Conservation (phyloP, 1,284 basidiomycete genomes). For the Laetiporus sulphureus region DNA sequence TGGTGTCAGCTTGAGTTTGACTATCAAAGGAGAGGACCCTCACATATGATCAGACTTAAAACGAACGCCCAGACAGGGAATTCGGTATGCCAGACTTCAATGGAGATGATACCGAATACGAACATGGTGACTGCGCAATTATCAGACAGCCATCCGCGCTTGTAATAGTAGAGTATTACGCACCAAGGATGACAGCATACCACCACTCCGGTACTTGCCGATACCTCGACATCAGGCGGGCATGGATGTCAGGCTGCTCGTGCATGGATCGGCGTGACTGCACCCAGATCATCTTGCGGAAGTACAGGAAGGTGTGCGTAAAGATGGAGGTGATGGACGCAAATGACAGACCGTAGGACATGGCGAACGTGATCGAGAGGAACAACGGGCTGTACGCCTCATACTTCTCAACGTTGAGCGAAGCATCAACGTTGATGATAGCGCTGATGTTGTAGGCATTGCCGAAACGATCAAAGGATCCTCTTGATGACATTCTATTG, state of each 20-base stretch:
- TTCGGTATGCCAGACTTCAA: slow-evolving; percentile 63
- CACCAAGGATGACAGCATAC: slow-evolving; percentile 41
- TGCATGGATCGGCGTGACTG: slow-evolving; percentile 56
- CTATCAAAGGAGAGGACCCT: slow-evolving; percentile 10
- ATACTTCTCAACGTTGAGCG: slow-evolving; percentile 47
- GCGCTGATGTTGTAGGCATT: slow-evolving; percentile 47
- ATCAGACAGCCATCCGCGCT: neutral
- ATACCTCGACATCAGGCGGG: slow-evolving; percentile 77
- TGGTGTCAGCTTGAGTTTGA: neutral
- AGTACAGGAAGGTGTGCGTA: slow-evolving; percentile 77
- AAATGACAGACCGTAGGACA: slow-evolving; percentile 58
- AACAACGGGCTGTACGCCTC: slow-evolving; percentile 52
- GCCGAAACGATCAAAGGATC: slow-evolving; percentile 53
- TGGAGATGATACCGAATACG: slow-evolving; percentile 58
- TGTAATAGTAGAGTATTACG: slow-evolving; percentile 3
- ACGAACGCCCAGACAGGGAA: slow-evolving; percentile 60
- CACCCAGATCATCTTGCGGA: slow-evolving; percentile 72
- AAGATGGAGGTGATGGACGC: slow-evolving; percentile 52
- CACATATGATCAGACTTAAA: slow-evolving; percentile 32
- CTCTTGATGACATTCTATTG: slow-evolving; percentile 44
- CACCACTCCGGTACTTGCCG: slow-evolving; percentile 71
- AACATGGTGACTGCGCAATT: slow-evolving; percentile 39
- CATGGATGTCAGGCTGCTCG: slow-evolving; percentile 84
- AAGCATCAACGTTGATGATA: slow-evolving; percentile 45
- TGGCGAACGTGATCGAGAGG: slow-evolving; percentile 63